A percentile compares a stretch with the other conserved stretches of the same genome.
phyloP scores from a whole-genome alignment of 805 yeast species.

The Myxozyma udenii region DNA sequence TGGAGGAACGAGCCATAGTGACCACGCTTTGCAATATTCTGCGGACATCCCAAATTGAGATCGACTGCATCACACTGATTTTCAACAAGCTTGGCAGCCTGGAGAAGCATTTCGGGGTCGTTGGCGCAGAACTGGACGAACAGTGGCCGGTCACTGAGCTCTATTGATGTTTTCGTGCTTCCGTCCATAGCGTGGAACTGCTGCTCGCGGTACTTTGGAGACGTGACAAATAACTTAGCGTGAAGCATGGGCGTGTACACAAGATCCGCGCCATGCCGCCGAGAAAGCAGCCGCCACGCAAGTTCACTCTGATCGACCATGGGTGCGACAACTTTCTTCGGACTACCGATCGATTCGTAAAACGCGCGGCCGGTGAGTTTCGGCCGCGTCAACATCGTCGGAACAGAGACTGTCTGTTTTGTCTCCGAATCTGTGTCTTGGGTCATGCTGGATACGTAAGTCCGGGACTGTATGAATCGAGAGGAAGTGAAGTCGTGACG shows the following conservation, averaged over 20 bases:
- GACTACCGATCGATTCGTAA: slow-evolving; percentile 65
- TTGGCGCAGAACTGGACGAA: slow-evolving; percentile 96
- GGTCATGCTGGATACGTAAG: too few species aligned
- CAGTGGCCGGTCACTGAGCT: slow-evolving; percentile 70
- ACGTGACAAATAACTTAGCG: slow-evolving; percentile 83
- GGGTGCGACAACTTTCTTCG: slow-evolving; percentile 89
- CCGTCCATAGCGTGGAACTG: slow-evolving; percentile 67
- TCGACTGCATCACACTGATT: slow-evolving; percentile 94
- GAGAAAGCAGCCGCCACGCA: slow-evolving; percentile 87
- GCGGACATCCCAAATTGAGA: slow-evolving; percentile 95
- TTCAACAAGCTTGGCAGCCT: slow-evolving; percentile 78
- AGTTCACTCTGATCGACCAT: slow-evolving; percentile 97
- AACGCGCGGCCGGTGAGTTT: slow-evolving; percentile 62
- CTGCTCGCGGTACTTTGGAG: slow-evolving; percentile 71
- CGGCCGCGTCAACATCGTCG: background rate
- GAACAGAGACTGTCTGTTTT: background rate
- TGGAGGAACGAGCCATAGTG: slow-evolving; percentile 91
- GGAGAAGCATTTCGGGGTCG: slow-evolving; percentile 76
- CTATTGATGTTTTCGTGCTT: slow-evolving; percentile 35
- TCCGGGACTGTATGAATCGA: background rate
- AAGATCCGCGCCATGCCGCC: slow-evolving; percentile 86
- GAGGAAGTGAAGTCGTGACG: background rate
- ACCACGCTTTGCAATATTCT: slow-evolving; percentile 93
- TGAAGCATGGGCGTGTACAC: slow-evolving; percentile 98
- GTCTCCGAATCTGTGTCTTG: too few species aligned